Evolutionary conservation across 306 rosid species (phyloP), one percentile per base, ranked within the genome.

Genomic region (Lathyrus tuberosus): DNA sequence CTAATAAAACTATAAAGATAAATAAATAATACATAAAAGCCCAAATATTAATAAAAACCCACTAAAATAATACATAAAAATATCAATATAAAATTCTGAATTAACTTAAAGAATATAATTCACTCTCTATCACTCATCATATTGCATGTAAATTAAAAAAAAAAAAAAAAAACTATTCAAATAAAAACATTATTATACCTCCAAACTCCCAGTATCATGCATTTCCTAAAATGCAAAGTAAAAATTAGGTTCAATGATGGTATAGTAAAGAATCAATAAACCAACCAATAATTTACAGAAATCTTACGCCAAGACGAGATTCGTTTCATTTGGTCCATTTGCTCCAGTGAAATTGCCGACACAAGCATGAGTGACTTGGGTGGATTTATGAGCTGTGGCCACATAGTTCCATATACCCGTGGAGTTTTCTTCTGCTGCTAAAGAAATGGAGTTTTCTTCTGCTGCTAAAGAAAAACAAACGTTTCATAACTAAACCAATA

Each of bases 331-430:
- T 40, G 96, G 87, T 15, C 84, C 98, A 59, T 90, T 86, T 40
- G 96, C 88, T 15, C 84, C 68, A 60, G 96, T 89, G 87, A 92
- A 92, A 80, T 92, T 92, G 81, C 98, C 96, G 60, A 92, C 98
- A 76, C 98, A 89, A 8, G 98, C 89, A 52, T 92, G 95, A 15
- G 91, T 89, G 71, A 86, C 96, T 81, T 85, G 88, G 79, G 98
- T 90, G 42, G 98, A 96, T 69, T 86, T 90, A 79, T 92, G 98
- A 68, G 96, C 98, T 14, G 98, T 92, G 3, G 90, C 96, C n/a
- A 85, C 98, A 65, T 92, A 89, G 89, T 92, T 92, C 98, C 98
- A 90, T 72, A 82, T 75, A 43, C 96, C 90, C 96, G 89, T 88
- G 85, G 47, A 78, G 0, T 37, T 38, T 38, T 38, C 43, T 30